Conservation (phyloP, 1,284 basidiomycete species). For the Macrocybe sp. region DNA sequence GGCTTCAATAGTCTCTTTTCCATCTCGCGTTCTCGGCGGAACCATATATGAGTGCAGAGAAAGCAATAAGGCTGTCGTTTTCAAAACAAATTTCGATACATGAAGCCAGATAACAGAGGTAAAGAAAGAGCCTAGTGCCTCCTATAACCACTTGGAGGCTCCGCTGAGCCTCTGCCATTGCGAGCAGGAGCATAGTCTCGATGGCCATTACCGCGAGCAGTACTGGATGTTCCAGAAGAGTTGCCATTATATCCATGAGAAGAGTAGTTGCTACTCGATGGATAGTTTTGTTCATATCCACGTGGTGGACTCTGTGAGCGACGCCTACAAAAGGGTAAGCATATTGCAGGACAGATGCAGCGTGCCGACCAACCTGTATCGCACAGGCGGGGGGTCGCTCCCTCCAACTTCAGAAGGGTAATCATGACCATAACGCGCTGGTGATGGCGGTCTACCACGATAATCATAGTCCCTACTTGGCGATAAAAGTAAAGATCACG, state of each 20-base stretch:
- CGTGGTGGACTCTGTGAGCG: slow-evolving; percentile 59
- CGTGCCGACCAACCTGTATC: slow-evolving; percentile 47
- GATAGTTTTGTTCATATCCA: slow-evolving; percentile 46
- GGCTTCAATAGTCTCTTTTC: no score
- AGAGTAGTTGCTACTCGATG: slow-evolving; percentile 16
- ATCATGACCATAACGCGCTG: slow-evolving; percentile 58
- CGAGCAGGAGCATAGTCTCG: slow-evolving; percentile 64
- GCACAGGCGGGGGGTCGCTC: slow-evolving; percentile 28
- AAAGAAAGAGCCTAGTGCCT: slow-evolving; percentile 22
- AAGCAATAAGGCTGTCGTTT: no score
- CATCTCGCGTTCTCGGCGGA: no score
- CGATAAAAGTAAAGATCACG: slow-evolving; percentile 5
- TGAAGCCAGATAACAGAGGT: neutral
- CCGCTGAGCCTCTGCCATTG: slow-evolving; percentile 42
- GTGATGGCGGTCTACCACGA: slow-evolving; percentile 60
- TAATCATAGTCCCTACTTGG: slow-evolving; percentile 36
- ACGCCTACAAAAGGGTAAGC: slow-evolving; percentile 39
- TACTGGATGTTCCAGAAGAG: slow-evolving; percentile 37
- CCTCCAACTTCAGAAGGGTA: slow-evolving; percentile 20
- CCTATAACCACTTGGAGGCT: slow-evolving; percentile 30
- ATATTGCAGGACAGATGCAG: neutral
- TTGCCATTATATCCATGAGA: slow-evolving; percentile 46
- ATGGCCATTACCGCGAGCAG: slow-evolving; percentile 27
- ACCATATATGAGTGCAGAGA: no score
- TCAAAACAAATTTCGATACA: neutral